Conservation (phyloP, 2,329 filamentous ascomycete species). For the Rhexocercosporidium sp. region DNA sequence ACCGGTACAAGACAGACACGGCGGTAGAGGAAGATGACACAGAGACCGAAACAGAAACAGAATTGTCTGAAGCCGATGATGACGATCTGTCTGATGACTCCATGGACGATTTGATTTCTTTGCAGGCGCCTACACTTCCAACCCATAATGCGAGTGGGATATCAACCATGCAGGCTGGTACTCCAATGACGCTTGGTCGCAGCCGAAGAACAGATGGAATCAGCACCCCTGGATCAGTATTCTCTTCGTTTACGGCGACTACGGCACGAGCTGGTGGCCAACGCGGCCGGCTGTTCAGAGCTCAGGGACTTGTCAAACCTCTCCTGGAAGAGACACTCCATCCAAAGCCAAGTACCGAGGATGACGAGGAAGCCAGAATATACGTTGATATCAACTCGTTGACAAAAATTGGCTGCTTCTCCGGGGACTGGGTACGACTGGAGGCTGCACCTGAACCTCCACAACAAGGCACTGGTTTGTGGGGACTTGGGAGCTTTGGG, state of each 20-base stretch:
- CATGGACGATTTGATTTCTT: constrained; percentile 90
- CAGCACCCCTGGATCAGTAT: constrained; percentile 84
- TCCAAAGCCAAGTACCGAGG: constrained; percentile 75
- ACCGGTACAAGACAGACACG: constrained; percentile 63
- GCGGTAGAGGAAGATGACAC: constrained; percentile 63
- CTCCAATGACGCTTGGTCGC: constrained; percentile 71
- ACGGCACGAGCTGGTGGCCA: constrained; percentile 77
- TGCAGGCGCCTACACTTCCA: constrained; percentile 79
- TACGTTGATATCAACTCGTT: constrained; percentile 89
- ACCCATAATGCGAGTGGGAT: constrained; percentile 79
- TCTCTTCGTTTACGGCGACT: constrained; percentile 84
- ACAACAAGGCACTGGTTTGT: constrained; percentile 67
- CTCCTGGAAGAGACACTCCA: constrained; percentile 83
- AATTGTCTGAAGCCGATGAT: constrained; percentile 66
- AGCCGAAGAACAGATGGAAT: constrained; percentile 72
- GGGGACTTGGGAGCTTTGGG: constrained; percentile 71
- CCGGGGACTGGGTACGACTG: constrained; percentile 92
- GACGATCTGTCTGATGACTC: constrained; percentile 88
- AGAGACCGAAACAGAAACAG: constrained; percentile 63
- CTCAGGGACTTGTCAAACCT: constrained; percentile 72
- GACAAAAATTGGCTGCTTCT: constrained; percentile 92
- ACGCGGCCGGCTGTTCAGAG: constrained; percentile 81
- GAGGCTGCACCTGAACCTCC: constrained; percentile 79
- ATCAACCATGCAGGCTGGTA: constrained; percentile 80
- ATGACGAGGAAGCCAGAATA: constrained; percentile 87